A percentile compares a stretch with the other conserved stretches of the same genome.
Evolutionary conservation across 495 filamentous ascomycete genomes (phyloP).

Genomic region (Halenospora varia): DNA sequence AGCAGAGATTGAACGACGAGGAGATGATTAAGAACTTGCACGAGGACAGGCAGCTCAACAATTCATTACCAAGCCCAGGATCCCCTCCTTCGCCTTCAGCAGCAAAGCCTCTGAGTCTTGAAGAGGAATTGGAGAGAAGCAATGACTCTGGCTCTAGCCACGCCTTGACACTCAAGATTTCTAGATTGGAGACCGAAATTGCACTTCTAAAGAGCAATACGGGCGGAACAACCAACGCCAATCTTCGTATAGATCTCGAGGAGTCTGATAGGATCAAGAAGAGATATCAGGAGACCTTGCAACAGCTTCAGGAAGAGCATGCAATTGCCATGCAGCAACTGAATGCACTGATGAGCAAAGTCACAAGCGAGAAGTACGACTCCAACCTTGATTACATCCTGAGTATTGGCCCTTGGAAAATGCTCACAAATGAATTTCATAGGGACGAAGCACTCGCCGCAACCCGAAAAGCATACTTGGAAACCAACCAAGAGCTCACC

Average conservation of each 20-base stretch:
- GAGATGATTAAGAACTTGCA: slow-evolving; percentile 36
- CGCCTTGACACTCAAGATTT: slow-evolving; percentile 39
- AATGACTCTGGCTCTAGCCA: slow-evolving; percentile 25
- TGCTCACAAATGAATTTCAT: slow-evolving; percentile 36
- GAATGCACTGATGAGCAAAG: slow-evolving; percentile 39
- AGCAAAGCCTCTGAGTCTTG: slow-evolving; percentile 26
- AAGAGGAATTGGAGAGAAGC: slow-evolving; percentile 36
- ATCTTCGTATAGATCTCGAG: slow-evolving; percentile 45
- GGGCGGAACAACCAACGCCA: slow-evolving; percentile 43
- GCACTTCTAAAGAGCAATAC: slow-evolving; percentile 43
- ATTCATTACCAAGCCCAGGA: slow-evolving; percentile 16
- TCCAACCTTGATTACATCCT: slow-evolving; percentile 17
- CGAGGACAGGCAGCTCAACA: slow-evolving; percentile 35
- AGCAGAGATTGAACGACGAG: slow-evolving; percentile 28
- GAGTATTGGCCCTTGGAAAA: slow-evolving; percentile 27
- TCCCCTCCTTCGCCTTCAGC: slow-evolving; percentile 22
- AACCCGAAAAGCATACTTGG: slow-evolving; percentile 33
- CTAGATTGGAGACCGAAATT: slow-evolving; percentile 51
- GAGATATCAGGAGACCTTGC: slow-evolving; percentile 39
- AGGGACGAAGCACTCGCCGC: slow-evolving; percentile 35
- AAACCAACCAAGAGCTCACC: slow-evolving; percentile 28
- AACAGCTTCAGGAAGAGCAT: slow-evolving; percentile 44
- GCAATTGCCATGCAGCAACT: slow-evolving; percentile 48
- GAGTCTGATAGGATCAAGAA: slow-evolving; percentile 32
- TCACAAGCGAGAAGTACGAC: slow-evolving; percentile 47